Evolutionary conservation across 1,284 basidiomycete species (phyloP).

Genomic region (Phellopilus nigrolimitatus): DNA sequence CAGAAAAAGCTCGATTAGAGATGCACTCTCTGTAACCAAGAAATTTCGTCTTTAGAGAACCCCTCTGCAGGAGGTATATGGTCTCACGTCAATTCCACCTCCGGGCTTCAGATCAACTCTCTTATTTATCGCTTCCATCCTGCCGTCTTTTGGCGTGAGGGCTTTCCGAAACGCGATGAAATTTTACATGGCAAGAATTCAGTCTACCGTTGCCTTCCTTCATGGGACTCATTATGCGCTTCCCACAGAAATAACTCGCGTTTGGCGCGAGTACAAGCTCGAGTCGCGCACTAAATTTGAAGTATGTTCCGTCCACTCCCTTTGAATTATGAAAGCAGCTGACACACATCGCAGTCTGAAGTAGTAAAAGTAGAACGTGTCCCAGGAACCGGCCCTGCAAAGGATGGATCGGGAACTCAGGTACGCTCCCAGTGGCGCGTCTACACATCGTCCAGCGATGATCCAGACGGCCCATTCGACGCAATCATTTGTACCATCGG

Average conservation of each 20-base stretch:
- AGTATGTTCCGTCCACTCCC: constrained; percentile 25
- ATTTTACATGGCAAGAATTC: constrained; percentile 41
- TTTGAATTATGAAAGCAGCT: neutral
- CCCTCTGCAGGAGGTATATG: constrained; percentile 51
- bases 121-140: constrained; percentile 40
- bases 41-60: constrained; percentile 19
- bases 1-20: no score
- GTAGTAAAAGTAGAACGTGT: constrained; percentile 26
- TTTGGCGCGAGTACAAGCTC: constrained; percentile 54
- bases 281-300: constrained; percentile 47
- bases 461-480: constrained; percentile 47
- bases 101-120: constrained; percentile 58
- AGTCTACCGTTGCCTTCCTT: no score
- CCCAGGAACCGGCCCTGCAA: constrained; percentile 24
- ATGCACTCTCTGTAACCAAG: neutral
- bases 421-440: constrained; percentile 46
- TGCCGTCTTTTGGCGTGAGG: constrained; percentile 27
- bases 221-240: no score
- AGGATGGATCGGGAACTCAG: constrained; percentile 24
- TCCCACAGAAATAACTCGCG: constrained; percentile 39
- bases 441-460: constrained; percentile 39
- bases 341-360: constrained; percentile 24
- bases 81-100: constrained; percentile 56
- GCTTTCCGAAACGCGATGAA: constrained; percentile 53
- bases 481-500: constrained; percentile 54